Percentiles rank a stretch among this genome's conserved stretches.
These are phyloP conservation scores for Leptographium radiaticola DNA, from an alignment of 2,329 filamentous ascomycete genomes.

Conservation along the genomic window DNA sequence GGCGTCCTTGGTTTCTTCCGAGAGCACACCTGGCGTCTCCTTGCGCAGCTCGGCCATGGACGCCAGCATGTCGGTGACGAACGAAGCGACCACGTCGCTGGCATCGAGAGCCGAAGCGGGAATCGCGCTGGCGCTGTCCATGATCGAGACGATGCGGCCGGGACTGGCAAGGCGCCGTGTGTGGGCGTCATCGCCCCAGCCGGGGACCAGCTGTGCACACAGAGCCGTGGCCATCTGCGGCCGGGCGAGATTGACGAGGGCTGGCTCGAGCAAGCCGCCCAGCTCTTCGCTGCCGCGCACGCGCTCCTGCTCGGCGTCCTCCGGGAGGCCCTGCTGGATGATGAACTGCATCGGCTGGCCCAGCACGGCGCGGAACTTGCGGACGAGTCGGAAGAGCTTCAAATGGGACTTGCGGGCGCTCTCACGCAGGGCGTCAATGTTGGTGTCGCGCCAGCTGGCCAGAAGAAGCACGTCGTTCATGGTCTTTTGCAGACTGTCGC, in stretches of 20 bases:
- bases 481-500: slow-evolving; percentile 68
- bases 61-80: slow-evolving; percentile 54
- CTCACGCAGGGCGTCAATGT: slow-evolving; percentile 77
- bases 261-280: not conserved
- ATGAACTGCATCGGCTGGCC: slow-evolving; percentile 61
- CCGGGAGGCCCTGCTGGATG: slow-evolving; percentile 44
- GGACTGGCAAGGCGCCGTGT: slow-evolving; percentile 49
- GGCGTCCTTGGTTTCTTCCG: slow-evolving; percentile 70
- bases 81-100: slow-evolving; percentile 47
- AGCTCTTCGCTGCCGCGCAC: slow-evolving; percentile 8
- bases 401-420: slow-evolving; percentile 83
- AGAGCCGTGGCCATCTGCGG: slow-evolving; percentile 16
- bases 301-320: slow-evolving; percentile 22
- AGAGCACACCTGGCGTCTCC: slow-evolving; percentile 69
- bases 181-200: slow-evolving; percentile 22
- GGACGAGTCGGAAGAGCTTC: slow-evolving; percentile 81
- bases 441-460: slow-evolving; percentile 96
- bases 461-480: slow-evolving; percentile 88
- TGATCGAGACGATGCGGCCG: slow-evolving; percentile 1
- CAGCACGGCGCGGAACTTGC: slow-evolving; percentile 75
- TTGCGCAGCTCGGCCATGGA: slow-evolving; percentile 65
- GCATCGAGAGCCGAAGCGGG: slow-evolving; percentile 37
- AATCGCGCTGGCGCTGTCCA: not conserved
- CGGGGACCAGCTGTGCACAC: slow-evolving; percentile 22
- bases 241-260: not conserved